phyloP scores from a whole-genome alignment of 192 early-diverging fungal species.

The Funneliformis geosporum region DNA sequence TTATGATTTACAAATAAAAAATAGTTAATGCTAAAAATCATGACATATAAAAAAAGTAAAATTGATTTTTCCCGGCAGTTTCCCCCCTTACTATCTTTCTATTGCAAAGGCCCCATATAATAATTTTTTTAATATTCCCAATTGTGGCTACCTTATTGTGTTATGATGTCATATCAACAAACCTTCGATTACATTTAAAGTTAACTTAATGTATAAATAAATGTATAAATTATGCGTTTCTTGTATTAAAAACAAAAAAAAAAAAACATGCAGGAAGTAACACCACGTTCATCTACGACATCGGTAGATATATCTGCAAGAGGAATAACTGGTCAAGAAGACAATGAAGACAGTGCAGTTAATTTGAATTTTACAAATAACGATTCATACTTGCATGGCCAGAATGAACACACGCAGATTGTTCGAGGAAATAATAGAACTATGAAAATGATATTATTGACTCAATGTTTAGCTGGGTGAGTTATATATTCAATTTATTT shows the following conservation, averaged over 20 bases:
- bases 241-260: not conserved
- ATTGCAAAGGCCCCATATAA: no score
- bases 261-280: not conserved
- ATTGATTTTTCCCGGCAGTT: no score
- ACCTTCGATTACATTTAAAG: no score
- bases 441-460: slow-evolving; percentile 53
- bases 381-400: not conserved
- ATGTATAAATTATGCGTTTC: not conserved
- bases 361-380: not conserved
- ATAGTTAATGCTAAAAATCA: no score
- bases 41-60: no score
- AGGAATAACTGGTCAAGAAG: not conserved
- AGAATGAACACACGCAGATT: not conserved
- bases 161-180: no score
- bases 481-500: not conserved
- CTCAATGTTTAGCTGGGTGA: slow-evolving; percentile 31
- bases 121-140: no score
- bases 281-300: not conserved
- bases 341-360: not conserved
- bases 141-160: no score
- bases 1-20: no score
- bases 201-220: no score
- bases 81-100: no score
- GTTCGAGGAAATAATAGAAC: slow-evolving; percentile 45
- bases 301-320: not conserved